A percentile compares a stretch with the other conserved stretches of the same genome.
Evolutionary conservation across 2,329 filamentous ascomycete species (phyloP).

Genomic region (Plenodomus biglobosus): DNA sequence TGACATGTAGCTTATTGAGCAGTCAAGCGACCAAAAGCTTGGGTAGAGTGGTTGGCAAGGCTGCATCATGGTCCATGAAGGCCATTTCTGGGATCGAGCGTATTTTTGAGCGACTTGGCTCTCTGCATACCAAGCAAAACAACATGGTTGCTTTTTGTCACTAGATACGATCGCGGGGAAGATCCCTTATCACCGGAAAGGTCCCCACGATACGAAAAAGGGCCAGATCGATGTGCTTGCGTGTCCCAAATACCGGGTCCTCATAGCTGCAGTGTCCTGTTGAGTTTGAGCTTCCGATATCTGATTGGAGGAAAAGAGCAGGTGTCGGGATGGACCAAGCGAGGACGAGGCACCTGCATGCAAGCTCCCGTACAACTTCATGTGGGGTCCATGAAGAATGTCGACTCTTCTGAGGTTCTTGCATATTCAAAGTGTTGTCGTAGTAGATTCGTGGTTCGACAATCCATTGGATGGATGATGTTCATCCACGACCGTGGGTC

Average conservation of each 20-base stretch:
- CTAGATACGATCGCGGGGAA: background rate
- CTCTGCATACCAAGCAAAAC: background rate
- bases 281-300: background rate
- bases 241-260: background rate
- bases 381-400: background rate
- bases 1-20: too few relatives aligned
- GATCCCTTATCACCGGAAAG: background rate
- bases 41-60: too few relatives aligned
- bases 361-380: background rate
- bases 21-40: too few relatives aligned
- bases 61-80: background rate
- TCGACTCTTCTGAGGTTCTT: background rate
- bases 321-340: background rate
- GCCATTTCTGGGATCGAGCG: background rate
- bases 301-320: background rate
- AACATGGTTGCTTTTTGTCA: background rate
- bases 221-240: background rate
- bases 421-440: background rate
- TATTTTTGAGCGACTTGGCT: background rate
- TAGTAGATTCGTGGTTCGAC: background rate
- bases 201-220: background rate
- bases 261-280: background rate
- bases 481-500: background rate
- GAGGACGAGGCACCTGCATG: background rate
- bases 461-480: background rate